These are phyloP conservation scores for Aspergillus sp. DNA, from an alignment of 2,329 filamentous ascomycete genomes.

Conservation along the genomic window DNA sequence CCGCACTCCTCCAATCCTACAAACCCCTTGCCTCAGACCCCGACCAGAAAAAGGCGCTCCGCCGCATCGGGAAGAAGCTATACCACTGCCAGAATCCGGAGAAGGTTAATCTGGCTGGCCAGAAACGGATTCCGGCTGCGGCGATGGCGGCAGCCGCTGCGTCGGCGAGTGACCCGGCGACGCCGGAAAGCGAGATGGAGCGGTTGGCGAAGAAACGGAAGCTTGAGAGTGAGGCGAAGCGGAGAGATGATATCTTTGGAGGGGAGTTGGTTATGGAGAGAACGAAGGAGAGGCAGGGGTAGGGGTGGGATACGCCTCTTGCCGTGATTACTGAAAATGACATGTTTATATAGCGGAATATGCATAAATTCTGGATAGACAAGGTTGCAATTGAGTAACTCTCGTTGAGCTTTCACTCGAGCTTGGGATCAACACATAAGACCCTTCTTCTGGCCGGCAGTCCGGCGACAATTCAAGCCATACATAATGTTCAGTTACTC, in stretches of 20 bases:
- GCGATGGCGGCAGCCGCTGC: slow-evolving; percentile 26
- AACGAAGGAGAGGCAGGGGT: slow-evolving; percentile 30
- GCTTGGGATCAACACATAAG: too few species aligned
- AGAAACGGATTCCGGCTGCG: slow-evolving; percentile 47
- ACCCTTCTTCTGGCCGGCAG: too few species aligned
- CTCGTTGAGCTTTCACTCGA: too few species aligned
- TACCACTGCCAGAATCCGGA: slow-evolving; percentile 55
- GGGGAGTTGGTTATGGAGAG: slow-evolving; percentile 41
- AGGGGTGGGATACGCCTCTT: background rate
- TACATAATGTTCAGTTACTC: too few species aligned
- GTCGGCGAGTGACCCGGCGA: slow-evolving; percentile 29
- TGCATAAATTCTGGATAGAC: background rate
- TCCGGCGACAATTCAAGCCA: too few species aligned
- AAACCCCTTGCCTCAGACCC: slow-evolving; percentile 43
- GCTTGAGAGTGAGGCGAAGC: slow-evolving; percentile 38
- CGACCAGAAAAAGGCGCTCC: slow-evolving; percentile 48
- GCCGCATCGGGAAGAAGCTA: slow-evolving; percentile 54
- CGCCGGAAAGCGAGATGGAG: slow-evolving; percentile 43
- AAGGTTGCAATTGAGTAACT: background rate
- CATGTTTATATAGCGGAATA: background rate
- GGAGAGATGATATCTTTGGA: slow-evolving; percentile 40
- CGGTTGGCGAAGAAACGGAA: slow-evolving; percentile 47
- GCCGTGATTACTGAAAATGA: background rate
- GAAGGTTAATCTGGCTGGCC: slow-evolving; percentile 47
- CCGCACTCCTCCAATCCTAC: slow-evolving; percentile 45